Conservation (phyloP, 2,329 filamentous ascomycete species). For the Hansfordia pulvinata region DNA sequence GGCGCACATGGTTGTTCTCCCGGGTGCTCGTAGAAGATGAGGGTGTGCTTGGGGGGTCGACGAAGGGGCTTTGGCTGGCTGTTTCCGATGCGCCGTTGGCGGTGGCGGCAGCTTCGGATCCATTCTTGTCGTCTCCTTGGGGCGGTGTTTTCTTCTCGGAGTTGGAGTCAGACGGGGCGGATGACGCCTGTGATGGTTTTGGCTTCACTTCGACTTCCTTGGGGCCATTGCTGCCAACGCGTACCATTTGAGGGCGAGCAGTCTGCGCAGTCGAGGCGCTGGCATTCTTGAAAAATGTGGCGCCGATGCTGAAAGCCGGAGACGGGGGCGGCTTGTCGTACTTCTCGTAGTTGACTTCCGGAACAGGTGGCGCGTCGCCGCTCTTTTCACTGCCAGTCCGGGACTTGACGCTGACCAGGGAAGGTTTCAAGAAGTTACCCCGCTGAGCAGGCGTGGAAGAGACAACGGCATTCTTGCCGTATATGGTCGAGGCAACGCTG, state of each 20-base stretch:
- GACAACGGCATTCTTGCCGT: constrained; percentile 80
- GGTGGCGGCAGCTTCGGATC: constrained; percentile 31
- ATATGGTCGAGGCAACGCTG: constrained; percentile 86
- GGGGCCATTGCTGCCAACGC: constrained; percentile 32
- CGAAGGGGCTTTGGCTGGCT: constrained; percentile 47
- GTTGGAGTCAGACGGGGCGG: constrained; percentile 6
- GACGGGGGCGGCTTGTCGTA: constrained; percentile 30
- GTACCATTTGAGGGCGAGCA: constrained; percentile 44
- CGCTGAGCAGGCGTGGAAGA: constrained; percentile 66
- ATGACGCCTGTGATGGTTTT: constrained; percentile 9
- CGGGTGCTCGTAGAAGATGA: constrained; percentile 33
- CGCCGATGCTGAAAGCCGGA: constrained; percentile 51
- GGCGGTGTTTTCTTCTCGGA: constrained; percentile 4
- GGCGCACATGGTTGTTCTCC: constrained; percentile 42
- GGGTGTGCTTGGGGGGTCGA: constrained; percentile 34
- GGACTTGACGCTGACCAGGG: constrained; percentile 84
- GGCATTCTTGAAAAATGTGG: constrained; percentile 54
- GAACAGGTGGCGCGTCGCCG: constrained; percentile 54
- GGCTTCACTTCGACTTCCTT: constrained; percentile 22
- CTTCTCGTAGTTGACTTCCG: constrained; percentile 52
- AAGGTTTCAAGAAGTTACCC: constrained; percentile 76
- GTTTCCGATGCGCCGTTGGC: constrained; percentile 33
- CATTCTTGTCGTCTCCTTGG: constrained; percentile 13
- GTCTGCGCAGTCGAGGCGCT: constrained; percentile 42
- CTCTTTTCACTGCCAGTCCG: constrained; percentile 39